These are phyloP conservation scores for Citrus unshiu DNA, from an alignment of 345 rosid species.

Conservation along the genomic window DNA sequence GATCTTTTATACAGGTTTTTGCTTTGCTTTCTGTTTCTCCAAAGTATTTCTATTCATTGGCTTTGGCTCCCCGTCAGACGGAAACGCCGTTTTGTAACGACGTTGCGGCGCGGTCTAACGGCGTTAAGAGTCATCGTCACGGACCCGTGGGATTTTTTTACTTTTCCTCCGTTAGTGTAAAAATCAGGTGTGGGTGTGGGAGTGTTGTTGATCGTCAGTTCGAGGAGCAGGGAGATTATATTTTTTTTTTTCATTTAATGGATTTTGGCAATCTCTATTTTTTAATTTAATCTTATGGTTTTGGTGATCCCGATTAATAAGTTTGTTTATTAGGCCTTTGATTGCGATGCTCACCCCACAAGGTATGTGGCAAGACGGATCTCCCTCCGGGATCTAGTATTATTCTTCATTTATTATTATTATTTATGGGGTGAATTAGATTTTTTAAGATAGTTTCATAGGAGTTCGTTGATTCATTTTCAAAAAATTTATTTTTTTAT, in stretches of 20 bases:
- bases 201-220: not conserved
- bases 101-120: slow-evolving; percentile 49
- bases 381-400: not conserved
- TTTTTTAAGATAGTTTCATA: not conserved
- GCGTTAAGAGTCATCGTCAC: slow-evolving; percentile 20
- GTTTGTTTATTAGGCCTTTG: not conserved
- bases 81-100: slow-evolving; percentile 42
- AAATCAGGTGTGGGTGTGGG: slow-evolving; percentile 1
- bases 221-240: slow-evolving; percentile 22
- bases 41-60: slow-evolving; percentile 11
- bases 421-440: not conserved
- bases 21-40: slow-evolving; percentile 9
- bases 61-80: slow-evolving; percentile 16
- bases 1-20: slow-evolving; percentile 35
- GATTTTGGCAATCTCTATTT: not conserved
- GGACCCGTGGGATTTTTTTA: not conserved
- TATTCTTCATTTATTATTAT: not conserved
- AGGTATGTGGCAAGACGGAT: not conserved
- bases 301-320: slow-evolving; percentile 38
- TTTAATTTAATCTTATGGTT: not conserved
- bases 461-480: no score
- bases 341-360: not conserved
- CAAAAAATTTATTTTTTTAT: no score
- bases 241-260: not conserved
- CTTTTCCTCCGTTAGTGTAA: not conserved